Base-by-base conservation (phyloP, 2,329 filamentous ascomycete species). In the Ophiostoma montium region DNA sequence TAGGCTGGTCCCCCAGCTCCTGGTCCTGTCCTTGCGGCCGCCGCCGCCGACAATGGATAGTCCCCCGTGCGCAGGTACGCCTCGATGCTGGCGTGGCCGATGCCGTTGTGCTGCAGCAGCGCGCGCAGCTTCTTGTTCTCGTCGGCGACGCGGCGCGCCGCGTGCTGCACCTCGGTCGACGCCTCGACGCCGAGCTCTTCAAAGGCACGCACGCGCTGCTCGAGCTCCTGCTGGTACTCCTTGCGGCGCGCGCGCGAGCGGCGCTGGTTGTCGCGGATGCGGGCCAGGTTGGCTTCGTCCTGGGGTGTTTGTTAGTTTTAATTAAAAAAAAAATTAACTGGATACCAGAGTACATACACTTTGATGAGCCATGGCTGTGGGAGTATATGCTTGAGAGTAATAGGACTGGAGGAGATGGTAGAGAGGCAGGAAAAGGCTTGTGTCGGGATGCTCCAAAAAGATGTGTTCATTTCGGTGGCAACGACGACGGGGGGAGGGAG, bases 251-350 rank as follows among this genome's bases (percentile, higher is more conserved):
- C 82, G 48, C 84, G 78, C n/a, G 80, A 86, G 53, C 83, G 78
- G 50, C 84, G 73, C 61, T 88, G 84, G 58, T 88, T 89, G 58
- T 88, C 81, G 55, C 84, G 75, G 56, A 87, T 81, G 51, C 83
- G 79, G 43, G 75, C 72, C 56, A 56, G 53, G 27, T 55, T 56
- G 11, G 55, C 55, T 39, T 56, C 52, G 46, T 56, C 55, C 55
- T 55, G 27, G 12, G 3, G 10, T 11, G 39, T 42, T 8, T 27
- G 30, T 21, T 42, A 7, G 15, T 4, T 38, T 19, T 8, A 2
- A 11, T 15, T 8, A 39, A 18, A 10, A 10, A 23, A 15, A 9
- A 27, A 7, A 6, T 6, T 8, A 16, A 7, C 9, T 1, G 15
- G n/a, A 15, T 13, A 35, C 3, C 3, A 16, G 15, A 9, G 49